These are phyloP conservation scores for Salmacisia buchloeana DNA, from an alignment of 1,284 basidiomycete species.

Conservation along the genomic window DNA sequence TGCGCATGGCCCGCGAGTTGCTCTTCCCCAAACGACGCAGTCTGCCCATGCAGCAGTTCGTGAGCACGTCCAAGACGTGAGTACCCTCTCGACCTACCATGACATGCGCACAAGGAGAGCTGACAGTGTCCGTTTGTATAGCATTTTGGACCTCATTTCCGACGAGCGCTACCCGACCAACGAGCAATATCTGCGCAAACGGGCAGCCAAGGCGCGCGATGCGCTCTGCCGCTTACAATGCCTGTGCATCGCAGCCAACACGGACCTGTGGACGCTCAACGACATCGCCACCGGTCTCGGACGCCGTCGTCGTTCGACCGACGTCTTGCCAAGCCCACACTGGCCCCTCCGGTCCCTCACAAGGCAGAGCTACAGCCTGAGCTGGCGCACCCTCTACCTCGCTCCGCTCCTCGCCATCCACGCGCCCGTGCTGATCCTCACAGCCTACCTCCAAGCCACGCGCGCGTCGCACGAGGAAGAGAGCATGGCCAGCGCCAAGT, in stretches of 20 bases:
- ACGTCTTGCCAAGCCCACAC: neutral
- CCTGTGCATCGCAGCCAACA: slow-evolving; percentile 9
- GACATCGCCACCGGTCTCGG: slow-evolving; percentile 6
- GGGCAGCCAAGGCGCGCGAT: slow-evolving; percentile 6
- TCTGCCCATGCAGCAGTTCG: slow-evolving; percentile 72
- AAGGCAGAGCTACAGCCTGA: neutral
- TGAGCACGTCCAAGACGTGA: slow-evolving; percentile 80
- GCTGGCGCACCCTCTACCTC: neutral
- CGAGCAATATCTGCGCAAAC: neutral
- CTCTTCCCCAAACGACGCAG: slow-evolving; percentile 73
- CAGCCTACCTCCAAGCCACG: slow-evolving; percentile 10
- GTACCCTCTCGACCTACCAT: slow-evolving; percentile 30
- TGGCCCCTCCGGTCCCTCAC: neutral
- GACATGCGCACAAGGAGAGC: neutral
- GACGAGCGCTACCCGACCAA: neutral
- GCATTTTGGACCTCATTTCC: neutral
- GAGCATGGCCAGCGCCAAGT: slow-evolving; percentile 22
- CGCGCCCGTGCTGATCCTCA: slow-evolving; percentile 15
- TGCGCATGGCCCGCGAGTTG: slow-evolving; percentile 80
- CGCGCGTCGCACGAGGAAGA: slow-evolving; percentile 22
- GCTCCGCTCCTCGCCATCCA: slow-evolving; percentile 14
- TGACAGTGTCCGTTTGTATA: neutral
- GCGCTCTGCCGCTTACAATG: slow-evolving; percentile 5
- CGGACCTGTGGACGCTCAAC: slow-evolving; percentile 11
- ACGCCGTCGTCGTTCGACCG: neutral